phyloP scores from a whole-genome alignment of 2,329 filamentous ascomycete genomes.

The Fusarium begoniae region DNA sequence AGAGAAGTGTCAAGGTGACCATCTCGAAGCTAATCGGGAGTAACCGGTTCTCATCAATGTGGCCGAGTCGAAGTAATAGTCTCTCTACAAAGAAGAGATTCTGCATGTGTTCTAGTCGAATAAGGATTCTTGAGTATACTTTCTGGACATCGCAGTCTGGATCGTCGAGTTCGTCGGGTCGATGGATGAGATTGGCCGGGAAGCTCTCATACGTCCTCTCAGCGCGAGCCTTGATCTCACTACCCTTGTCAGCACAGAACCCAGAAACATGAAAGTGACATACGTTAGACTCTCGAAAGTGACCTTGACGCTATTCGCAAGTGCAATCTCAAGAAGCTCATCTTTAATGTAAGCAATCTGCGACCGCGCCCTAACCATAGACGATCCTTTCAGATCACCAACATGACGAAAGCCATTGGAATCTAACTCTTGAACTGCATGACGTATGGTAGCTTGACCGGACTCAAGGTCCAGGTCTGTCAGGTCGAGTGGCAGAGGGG shows the following conservation, averaged over 20 bases:
- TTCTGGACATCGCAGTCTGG: conserved; percentile 41
- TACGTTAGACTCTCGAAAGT: conserved; percentile 36
- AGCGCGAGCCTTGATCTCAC: conserved; percentile 50
- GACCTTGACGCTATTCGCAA: conserved; percentile 46
- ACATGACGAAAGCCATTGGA: conserved; percentile 61
- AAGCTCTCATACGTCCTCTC: conserved; percentile 47
- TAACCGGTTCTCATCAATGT: conserved; percentile 51
- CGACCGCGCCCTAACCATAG: conserved; percentile 56
- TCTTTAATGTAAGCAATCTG: conserved; percentile 62
- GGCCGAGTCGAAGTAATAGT: conserved; percentile 58
- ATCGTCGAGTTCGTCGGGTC: conserved; percentile 50
- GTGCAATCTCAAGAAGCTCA: conserved; percentile 66
- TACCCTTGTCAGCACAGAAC: conserved; percentile 19
- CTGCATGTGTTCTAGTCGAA: conserved; percentile 61
- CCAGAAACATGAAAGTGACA: rapidly evolving
- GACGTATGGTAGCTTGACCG: conserved; percentile 45
- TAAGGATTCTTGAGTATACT: conserved; percentile 56
- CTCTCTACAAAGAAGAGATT: conserved; percentile 69
- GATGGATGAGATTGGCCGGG: conserved; percentile 51
- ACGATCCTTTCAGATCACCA: conserved; percentile 54
- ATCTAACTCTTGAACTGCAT: conserved; percentile 50
- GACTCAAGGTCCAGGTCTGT: conserved; percentile 58
- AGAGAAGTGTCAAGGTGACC: conserved; percentile 55
- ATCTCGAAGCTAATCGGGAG: conserved; percentile 58
- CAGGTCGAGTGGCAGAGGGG: conserved; percentile 64